Evolutionary conservation across 2,329 filamentous ascomycete species (phyloP).

Genomic region (Aspergillus arachidicola): DNA sequence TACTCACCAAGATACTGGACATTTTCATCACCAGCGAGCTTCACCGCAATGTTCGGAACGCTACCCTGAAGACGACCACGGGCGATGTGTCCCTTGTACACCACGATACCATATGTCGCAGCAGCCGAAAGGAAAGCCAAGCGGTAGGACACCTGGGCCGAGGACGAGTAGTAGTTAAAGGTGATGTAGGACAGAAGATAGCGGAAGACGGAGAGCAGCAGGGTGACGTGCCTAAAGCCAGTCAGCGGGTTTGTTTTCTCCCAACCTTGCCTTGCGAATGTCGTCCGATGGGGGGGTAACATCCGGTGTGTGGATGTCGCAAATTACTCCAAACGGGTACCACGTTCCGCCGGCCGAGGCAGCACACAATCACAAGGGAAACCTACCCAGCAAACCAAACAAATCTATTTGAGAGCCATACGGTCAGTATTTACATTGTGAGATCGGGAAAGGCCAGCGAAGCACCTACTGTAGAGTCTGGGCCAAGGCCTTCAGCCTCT

Average conservation of each 20-base stretch:
- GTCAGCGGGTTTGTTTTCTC: slow-evolving; percentile 23
- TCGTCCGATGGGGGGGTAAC: background rate
- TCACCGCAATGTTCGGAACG: slow-evolving; percentile 63
- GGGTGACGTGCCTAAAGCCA: slow-evolving; percentile 72
- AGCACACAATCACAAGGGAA: slow-evolving; percentile 17
- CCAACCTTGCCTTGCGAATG: background rate
- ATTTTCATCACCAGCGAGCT: slow-evolving; percentile 85
- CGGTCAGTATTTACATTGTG: slow-evolving; percentile 23
- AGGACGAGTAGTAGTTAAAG: slow-evolving; percentile 80
- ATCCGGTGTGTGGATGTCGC: background rate
- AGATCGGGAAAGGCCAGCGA: slow-evolving; percentile 36
- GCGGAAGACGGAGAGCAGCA: slow-evolving; percentile 79
- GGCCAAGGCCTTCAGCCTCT: slow-evolving; percentile 76
- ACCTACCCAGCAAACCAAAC: slow-evolving; percentile 82
- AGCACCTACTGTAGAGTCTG: slow-evolving; percentile 87
- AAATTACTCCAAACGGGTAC: background rate
- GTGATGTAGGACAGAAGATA: slow-evolving; percentile 85
- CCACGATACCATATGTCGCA: slow-evolving; percentile 93
- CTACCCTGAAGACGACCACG: slow-evolving; percentile 73
- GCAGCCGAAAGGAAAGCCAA: slow-evolving; percentile 87
- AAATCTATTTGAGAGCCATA: slow-evolving; percentile 48
- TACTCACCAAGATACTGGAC: slow-evolving; percentile 90
- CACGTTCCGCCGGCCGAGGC: background rate
- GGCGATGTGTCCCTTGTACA: slow-evolving; percentile 95
- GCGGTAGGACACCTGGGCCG: slow-evolving; percentile 84